A percentile compares a stretch with the other conserved stretches of the same genome.
Evolutionary conservation across 2,329 filamentous ascomycete genomes (phyloP).

Genomic region (Alternaria incomplexa): DNA sequence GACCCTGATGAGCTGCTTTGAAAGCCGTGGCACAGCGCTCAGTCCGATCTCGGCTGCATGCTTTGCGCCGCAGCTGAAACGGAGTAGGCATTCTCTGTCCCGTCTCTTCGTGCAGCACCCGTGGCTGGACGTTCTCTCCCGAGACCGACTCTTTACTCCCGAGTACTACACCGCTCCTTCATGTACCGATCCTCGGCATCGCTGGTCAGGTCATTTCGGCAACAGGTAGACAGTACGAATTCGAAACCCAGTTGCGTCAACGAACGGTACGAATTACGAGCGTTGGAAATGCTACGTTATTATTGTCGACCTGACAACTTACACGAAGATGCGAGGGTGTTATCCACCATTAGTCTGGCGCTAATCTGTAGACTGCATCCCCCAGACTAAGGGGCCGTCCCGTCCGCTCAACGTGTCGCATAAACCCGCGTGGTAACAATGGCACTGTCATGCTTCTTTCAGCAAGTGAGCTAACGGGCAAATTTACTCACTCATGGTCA

Average conservation of each 20-base stretch:
- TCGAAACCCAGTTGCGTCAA: background rate
- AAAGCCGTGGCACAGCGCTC: background rate
- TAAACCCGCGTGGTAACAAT: background rate
- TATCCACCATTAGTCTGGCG: background rate
- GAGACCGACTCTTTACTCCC: background rate
- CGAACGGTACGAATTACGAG: background rate
- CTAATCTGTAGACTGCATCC: background rate
- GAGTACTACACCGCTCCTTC: background rate
- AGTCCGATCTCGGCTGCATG: background rate
- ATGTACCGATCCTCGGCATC: background rate
- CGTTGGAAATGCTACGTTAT: background rate
- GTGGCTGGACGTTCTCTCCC: background rate
- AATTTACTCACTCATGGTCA: background rate
- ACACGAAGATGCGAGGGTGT: background rate
- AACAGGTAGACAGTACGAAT: background rate
- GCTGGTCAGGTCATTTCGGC: background rate
- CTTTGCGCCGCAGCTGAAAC: background rate
- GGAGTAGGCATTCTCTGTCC: background rate
- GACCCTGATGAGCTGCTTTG: background rate
- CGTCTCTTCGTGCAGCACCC: background rate
- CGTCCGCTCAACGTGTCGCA: background rate
- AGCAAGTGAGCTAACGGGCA: background rate
- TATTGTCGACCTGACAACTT: background rate
- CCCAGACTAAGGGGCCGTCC: conserved; percentile 11
- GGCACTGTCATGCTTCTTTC: background rate